Percentiles rank a stretch among this genome's conserved stretches.
Conservation (phyloP, 108 stramenopile species). For the Fragilariopsis cylindrus region DNA sequence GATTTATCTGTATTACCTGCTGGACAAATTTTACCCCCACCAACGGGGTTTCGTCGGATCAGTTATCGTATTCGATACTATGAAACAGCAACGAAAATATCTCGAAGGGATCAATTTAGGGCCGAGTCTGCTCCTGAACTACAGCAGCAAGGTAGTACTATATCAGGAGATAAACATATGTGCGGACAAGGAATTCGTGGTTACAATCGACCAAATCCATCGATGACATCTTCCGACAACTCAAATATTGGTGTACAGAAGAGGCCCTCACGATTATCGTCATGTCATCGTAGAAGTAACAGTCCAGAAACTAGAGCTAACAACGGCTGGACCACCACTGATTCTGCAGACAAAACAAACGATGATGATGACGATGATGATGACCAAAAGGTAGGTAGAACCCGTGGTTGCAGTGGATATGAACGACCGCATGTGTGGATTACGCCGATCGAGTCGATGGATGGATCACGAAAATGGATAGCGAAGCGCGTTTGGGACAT, state of each 20-base stretch:
- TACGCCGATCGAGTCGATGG: neutral
- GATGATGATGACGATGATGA: neutral
- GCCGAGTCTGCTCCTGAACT: neutral
- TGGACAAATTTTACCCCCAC: neutral
- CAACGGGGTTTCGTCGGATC: neutral
- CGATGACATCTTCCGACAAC: no score
- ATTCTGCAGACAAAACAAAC: neutral
- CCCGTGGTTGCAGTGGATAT: neutral
- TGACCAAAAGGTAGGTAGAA: neutral
- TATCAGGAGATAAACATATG: neutral
- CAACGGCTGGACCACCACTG: neutral
- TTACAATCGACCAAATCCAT: neutral
- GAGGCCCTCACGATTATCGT: neutral
- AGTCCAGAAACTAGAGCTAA: neutral
- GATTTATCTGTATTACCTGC: neutral
- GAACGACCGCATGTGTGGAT: constrained; percentile 18
- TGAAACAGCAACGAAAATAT: neutral
- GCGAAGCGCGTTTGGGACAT: constrained; percentile 21
- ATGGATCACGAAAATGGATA: constrained; percentile 1
- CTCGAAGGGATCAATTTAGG: neutral
- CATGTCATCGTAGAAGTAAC: neutral
- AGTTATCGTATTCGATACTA: constrained; percentile 13
- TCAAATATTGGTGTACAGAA: neutral
- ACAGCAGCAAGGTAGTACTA: neutral
- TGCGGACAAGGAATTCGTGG: constrained; percentile 6